phyloP scores from a whole-genome alignment of 768 basidiomycete genomes.

The Leccinum incarnatum region DNA sequence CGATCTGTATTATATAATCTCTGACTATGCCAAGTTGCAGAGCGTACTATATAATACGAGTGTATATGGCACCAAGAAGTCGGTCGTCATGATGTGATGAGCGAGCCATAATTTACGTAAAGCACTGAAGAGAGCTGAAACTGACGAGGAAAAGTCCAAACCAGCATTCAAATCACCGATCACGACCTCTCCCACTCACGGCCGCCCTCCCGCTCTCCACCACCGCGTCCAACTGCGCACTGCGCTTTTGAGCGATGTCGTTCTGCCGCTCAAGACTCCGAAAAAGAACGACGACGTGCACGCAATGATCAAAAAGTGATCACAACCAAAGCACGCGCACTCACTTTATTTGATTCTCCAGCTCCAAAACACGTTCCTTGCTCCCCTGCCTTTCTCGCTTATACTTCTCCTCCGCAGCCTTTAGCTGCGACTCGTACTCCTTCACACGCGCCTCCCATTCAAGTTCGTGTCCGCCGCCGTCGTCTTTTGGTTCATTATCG shows the following conservation, averaged over 20 bases:
- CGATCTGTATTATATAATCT: too few species aligned
- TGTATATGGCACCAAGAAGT: constrained; percentile 15
- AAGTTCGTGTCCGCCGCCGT: constrained; percentile 60
- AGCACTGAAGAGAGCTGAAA: not conserved
- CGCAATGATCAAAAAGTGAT: not conserved
- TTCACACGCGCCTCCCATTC: constrained; percentile 94
- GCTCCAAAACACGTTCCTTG: constrained; percentile 77
- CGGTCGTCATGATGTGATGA: constrained; percentile 2
- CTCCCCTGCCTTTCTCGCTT: constrained; percentile 93
- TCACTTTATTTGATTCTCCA: constrained; percentile 74
- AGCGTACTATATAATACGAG: constrained; percentile 5
- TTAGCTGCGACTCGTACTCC: constrained; percentile 82
- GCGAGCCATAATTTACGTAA: constrained; percentile 1
- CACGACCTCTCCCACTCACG: constrained; percentile 14
- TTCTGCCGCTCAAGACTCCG: constrained; percentile 77
- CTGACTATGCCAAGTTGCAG: too few species aligned
- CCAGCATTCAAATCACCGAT: constrained; percentile 14
- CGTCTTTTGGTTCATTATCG: constrained; percentile 71
- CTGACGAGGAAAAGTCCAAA: not conserved
- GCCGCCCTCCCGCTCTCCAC: constrained; percentile 26
- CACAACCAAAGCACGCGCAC: constrained; percentile 35
- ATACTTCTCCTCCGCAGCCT: constrained; percentile 84
- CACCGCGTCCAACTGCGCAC: constrained; percentile 32
- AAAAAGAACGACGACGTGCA: not conserved
- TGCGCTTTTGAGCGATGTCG: constrained; percentile 76